A percentile compares a stretch with the other conserved stretches of the same genome.
These are phyloP conservation scores for Biscutella laevigata DNA, from an alignment of 441 rosid species.

Conservation along the genomic window DNA sequence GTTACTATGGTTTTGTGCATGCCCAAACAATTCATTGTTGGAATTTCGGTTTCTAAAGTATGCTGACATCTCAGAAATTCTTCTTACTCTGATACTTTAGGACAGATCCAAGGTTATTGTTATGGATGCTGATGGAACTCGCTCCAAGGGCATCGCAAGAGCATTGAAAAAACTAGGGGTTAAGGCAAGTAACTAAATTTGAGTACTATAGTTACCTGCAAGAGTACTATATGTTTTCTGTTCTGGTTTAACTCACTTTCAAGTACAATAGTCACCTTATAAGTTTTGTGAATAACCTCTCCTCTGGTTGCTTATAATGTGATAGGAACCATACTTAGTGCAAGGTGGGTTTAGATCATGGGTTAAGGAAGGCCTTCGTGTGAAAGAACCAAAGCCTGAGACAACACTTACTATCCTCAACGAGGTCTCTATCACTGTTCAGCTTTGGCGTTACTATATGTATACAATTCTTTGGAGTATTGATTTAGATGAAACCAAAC, in stretches of 20 bases:
- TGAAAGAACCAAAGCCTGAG: conserved; percentile 79
- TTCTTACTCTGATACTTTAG: conserved; percentile 47
- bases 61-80: conserved; percentile 28
- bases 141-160: conserved; percentile 85
- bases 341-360: conserved; percentile 89
- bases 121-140: conserved; percentile 87
- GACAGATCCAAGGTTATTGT: conserved; percentile 92
- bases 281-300: neutral
- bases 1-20: conserved; percentile 3
- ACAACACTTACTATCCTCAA: conserved; percentile 67
- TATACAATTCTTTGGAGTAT: too few relatives aligned
- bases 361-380: conserved; percentile 64
- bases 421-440: conserved; percentile 42
- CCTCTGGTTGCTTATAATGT: conserved; percentile 18
- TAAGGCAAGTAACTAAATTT: conserved; percentile 43
- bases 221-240: too few relatives aligned
- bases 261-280: too few relatives aligned
- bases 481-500: neutral
- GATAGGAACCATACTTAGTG: conserved; percentile 67
- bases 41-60: neutral
- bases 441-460: neutral
- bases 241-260: too few relatives aligned
- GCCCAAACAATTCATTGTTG: neutral
- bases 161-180: conserved; percentile 79
- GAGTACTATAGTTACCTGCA: neutral